phyloP scores from a whole-genome alignment of 2,329 filamentous ascomycete genomes.

The Leptographium wingfieldii region DNA sequence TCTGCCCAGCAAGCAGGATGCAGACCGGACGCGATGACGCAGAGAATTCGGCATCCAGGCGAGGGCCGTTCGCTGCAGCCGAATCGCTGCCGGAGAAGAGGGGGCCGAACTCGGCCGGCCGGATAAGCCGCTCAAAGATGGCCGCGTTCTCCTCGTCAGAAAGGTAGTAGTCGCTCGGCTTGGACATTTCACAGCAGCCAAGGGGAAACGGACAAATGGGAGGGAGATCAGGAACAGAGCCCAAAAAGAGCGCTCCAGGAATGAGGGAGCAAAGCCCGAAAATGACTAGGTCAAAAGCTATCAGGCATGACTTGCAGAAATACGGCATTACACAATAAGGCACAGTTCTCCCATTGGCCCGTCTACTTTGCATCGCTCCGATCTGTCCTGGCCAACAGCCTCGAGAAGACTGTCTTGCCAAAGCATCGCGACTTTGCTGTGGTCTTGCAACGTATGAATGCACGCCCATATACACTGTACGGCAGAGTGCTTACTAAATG shows the following conservation, averaged over 20 bases:
- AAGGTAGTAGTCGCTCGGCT: slow-evolving; percentile 13
- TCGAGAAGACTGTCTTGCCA: not conserved
- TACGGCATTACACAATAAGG: not conserved
- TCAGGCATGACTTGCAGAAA: not conserved
- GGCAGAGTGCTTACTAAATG: too few species aligned
- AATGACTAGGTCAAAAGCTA: not conserved
- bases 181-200: not conserved
- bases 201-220: not conserved
- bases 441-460: not conserved
- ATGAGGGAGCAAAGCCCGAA: not conserved
- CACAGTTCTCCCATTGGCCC: not conserved
- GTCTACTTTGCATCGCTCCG: not conserved
- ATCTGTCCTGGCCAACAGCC: not conserved
- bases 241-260: not conserved
- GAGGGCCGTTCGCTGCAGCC: not conserved
- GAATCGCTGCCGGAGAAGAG: not conserved
- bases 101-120: slow-evolving; percentile 11
- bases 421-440: not conserved
- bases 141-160: slow-evolving; percentile 16
- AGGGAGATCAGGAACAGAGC: not conserved
- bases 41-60: not conserved
- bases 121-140: slow-evolving; percentile 16
- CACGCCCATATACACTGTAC: too few species aligned
- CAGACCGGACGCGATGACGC: slow-evolving; percentile 18
- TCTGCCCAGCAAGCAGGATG: slow-evolving; percentile 31